These are phyloP conservation scores for Penicillium dipodomyicola DNA, from an alignment of 495 filamentous ascomycete genomes.

Conservation along the genomic window DNA sequence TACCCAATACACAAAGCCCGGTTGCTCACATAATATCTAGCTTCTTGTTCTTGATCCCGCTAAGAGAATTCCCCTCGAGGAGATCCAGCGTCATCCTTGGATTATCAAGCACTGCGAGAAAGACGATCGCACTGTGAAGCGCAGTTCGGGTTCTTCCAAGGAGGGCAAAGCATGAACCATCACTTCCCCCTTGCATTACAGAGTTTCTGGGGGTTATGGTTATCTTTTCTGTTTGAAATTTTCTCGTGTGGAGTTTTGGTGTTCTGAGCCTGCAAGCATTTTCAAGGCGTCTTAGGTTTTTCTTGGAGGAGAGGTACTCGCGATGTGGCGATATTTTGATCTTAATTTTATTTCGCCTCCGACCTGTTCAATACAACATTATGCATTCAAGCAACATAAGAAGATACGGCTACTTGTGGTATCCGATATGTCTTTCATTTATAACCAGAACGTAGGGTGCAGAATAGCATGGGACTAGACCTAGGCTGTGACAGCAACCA, in stretches of 20 bases:
- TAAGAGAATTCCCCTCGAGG: conserved; percentile 84
- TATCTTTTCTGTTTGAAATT: conserved; percentile 20
- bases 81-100: conserved; percentile 91
- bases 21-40: conserved; percentile 44
- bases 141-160: conserved; percentile 43
- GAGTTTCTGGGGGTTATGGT: conserved; percentile 24
- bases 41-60: conserved; percentile 91
- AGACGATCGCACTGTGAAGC: conserved; percentile 60
- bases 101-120: conserved; percentile 94
- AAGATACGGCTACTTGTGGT: neutral
- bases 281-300: conserved; percentile 22
- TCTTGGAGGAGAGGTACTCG: conserved; percentile 15
- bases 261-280: conserved; percentile 21
- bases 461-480: neutral
- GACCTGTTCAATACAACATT: conserved; percentile 25
- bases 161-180: conserved; percentile 34
- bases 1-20: neutral
- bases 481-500: neutral
- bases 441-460: neutral
- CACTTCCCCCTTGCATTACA: conserved; percentile 17
- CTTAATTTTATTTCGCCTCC: conserved; percentile 20
- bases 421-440: neutral
- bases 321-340: conserved; percentile 25
- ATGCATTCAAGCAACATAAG: conserved; percentile 18
- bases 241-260: conserved; percentile 14